Evolutionary conservation across 805 yeast species (phyloP).

Genomic region (Ogataea chonburiensis): DNA sequence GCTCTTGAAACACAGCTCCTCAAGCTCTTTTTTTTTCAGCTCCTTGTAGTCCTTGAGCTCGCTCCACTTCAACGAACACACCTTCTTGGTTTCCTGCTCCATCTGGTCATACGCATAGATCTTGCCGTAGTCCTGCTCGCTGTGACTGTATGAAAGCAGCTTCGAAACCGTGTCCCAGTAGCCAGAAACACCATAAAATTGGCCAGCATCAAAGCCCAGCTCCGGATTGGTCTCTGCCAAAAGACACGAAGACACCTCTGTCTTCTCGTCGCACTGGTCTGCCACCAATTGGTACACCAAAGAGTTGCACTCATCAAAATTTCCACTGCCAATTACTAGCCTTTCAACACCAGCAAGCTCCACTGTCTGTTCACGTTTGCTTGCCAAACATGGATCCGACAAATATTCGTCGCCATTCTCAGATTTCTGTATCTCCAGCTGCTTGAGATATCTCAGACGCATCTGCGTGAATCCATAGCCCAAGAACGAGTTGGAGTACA

Average conservation of each 20-base stretch:
- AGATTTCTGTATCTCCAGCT: slow-evolving; percentile 28
- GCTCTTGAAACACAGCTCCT: slow-evolving; percentile 59
- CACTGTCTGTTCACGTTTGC: slow-evolving; percentile 33
- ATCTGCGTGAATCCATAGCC: slow-evolving; percentile 65
- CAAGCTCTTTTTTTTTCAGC: slow-evolving; percentile 43
- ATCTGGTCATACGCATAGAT: slow-evolving; percentile 47
- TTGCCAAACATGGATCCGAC: slow-evolving; percentile 61
- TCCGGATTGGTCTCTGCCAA: slow-evolving; percentile 53
- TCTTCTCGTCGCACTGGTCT: slow-evolving; percentile 24
- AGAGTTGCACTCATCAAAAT: slow-evolving; percentile 47
- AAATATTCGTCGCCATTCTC: slow-evolving; percentile 13
- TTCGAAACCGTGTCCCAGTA: slow-evolving; percentile 62
- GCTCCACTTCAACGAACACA: slow-evolving; percentile 46
- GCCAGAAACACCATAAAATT: slow-evolving; percentile 65
- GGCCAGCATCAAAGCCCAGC: slow-evolving; percentile 54
- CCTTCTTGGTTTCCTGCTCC: slow-evolving; percentile 42
- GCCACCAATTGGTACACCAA: slow-evolving; percentile 46
- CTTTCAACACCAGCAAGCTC: slow-evolving; percentile 17
- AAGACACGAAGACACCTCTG: slow-evolving; percentile 46
- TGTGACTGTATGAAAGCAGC: slow-evolving; percentile 36
- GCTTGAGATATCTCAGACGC: slow-evolving; percentile 43
- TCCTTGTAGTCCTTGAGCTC: slow-evolving; percentile 28
- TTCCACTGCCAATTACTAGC: slow-evolving; percentile 49
- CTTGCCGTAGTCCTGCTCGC: slow-evolving; percentile 28
- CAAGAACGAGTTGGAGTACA: slow-evolving; percentile 55